phyloP scores from a whole-genome alignment of 805 yeast species.

The Candida nonsorbophila region DNA sequence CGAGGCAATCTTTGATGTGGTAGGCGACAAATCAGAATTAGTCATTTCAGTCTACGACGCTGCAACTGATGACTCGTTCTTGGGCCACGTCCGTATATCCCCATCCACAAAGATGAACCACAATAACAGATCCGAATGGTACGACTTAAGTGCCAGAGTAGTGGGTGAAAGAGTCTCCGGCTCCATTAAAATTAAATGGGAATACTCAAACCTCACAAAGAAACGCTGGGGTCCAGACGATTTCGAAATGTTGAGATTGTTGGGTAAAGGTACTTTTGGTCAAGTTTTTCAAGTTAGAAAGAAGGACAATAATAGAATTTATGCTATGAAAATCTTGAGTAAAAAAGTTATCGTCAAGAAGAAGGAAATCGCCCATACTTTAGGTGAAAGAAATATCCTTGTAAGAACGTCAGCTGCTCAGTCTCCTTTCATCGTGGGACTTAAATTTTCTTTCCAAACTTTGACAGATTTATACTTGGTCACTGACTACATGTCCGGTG shows the following conservation, averaged over 20 bases:
- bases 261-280: slow-evolving; percentile 97
- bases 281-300: slow-evolving; percentile 95
- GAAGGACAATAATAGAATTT: slow-evolving; percentile 81
- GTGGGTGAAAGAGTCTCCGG: slow-evolving; percentile 76
- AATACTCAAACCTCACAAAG: slow-evolving; percentile 58
- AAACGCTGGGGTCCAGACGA: slow-evolving; percentile 89
- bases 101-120: slow-evolving; percentile 50
- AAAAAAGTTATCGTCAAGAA: slow-evolving; percentile 94
- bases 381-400: slow-evolving; percentile 92
- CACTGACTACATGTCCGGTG: slow-evolving; percentile 97
- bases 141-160: slow-evolving; percentile 64
- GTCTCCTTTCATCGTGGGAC: slow-evolving; percentile 90
- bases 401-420: slow-evolving; percentile 88
- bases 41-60: slow-evolving; percentile 92
- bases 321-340: slow-evolving; percentile 95
- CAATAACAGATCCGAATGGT: slow-evolving; percentile 57
- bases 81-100: slow-evolving; percentile 75
- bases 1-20: slow-evolving; percentile 87
- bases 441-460: slow-evolving; percentile 95
- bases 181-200: slow-evolving; percentile 68
- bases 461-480: slow-evolving; percentile 88
- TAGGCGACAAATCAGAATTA: slow-evolving; percentile 75
- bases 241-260: slow-evolving; percentile 82
- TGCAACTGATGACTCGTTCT: slow-evolving; percentile 70
- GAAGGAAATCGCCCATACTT: slow-evolving; percentile 96